Percentiles rank a stretch among this genome's conserved stretches.
These are phyloP conservation scores for Ceratocystis cubensis DNA, from an alignment of 2,329 filamentous ascomycete species.

Conservation along the genomic window DNA sequence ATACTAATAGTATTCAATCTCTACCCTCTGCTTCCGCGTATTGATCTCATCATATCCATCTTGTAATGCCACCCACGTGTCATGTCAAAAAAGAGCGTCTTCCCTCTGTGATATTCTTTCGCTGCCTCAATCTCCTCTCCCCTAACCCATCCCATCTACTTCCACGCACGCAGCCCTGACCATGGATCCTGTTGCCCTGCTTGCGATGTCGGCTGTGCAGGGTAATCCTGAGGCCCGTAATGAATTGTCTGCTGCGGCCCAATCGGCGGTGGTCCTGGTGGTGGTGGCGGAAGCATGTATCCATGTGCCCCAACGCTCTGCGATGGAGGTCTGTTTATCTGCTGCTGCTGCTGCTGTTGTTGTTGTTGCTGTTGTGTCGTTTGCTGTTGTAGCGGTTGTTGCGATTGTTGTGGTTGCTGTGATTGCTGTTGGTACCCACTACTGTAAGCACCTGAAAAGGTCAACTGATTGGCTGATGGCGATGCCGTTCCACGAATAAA, in stretches of 20 bases:
- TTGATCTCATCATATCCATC: too few relatives aligned
- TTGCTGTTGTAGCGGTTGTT: slow-evolving; percentile 33
- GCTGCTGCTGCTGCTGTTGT: slow-evolving; percentile 33
- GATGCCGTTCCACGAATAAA: slow-evolving; percentile 35
- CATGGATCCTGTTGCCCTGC: slow-evolving; percentile 38
- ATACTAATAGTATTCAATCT: too few relatives aligned
- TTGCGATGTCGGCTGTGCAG: slow-evolving; percentile 26
- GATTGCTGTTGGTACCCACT: slow-evolving; percentile 26
- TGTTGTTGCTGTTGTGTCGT: slow-evolving; percentile 20
- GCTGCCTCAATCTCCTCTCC: neutral
- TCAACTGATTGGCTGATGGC: slow-evolving; percentile 47
- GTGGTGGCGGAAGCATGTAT: slow-evolving; percentile 51
- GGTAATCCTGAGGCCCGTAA: slow-evolving; percentile 33
- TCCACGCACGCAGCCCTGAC: slow-evolving; percentile 42
- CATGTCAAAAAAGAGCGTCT: neutral
- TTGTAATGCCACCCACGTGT: too few relatives aligned
- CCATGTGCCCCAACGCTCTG: slow-evolving; percentile 40
- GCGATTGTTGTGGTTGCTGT: slow-evolving; percentile 30
- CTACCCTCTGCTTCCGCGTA: too few relatives aligned
- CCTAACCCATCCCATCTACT: slow-evolving; percentile 27
- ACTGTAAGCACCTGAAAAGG: slow-evolving; percentile 33
- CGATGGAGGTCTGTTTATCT: slow-evolving; percentile 21
- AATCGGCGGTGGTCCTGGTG: slow-evolving; percentile 49
- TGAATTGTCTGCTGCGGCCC: slow-evolving; percentile 51
- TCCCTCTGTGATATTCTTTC: neutral